These are phyloP conservation scores for Nicotiana sylvestris DNA, from an alignment of 257 asterid genomes.

Conservation along the genomic window DNA sequence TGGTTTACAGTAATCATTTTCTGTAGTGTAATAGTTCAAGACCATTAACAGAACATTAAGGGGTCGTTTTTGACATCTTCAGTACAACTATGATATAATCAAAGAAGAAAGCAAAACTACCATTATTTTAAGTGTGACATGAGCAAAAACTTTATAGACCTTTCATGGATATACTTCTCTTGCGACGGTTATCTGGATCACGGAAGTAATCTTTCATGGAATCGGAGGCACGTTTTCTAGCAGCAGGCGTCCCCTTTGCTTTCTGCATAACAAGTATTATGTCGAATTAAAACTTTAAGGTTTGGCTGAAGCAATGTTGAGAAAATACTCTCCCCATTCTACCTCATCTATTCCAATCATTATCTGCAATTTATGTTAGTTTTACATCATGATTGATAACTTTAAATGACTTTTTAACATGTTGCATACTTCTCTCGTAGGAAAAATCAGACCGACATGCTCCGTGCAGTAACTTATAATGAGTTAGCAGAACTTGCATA, in stretches of 20 bases:
- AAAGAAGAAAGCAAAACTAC: background rate
- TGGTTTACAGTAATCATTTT: background rate
- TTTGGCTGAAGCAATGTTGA: background rate
- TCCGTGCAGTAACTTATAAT: background rate
- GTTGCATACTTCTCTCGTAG: background rate
- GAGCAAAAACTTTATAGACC: slow-evolving; percentile 33
- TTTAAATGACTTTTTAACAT: background rate
- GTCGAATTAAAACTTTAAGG: background rate
- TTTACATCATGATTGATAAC: background rate
- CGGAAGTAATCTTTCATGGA: slow-evolving; percentile 73
- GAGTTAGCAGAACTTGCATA: background rate
- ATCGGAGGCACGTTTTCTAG: slow-evolving; percentile 86
- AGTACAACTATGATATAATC: background rate
- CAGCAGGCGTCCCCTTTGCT: slow-evolving; percentile 71
- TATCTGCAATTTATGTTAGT: background rate
- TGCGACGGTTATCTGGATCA: slow-evolving; percentile 80
- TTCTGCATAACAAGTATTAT: slow-evolving; percentile 34
- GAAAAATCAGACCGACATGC: background rate
- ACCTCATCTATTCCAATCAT: background rate
- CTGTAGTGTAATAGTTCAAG: background rate
- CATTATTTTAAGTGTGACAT: background rate
- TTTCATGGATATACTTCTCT: slow-evolving; percentile 86
- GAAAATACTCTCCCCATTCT: background rate
- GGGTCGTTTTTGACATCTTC: background rate
- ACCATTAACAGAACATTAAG: background rate